Evolutionary conservation across 2,329 filamentous ascomycete species (phyloP).

Genomic region (Diplodia sapinea): DNA sequence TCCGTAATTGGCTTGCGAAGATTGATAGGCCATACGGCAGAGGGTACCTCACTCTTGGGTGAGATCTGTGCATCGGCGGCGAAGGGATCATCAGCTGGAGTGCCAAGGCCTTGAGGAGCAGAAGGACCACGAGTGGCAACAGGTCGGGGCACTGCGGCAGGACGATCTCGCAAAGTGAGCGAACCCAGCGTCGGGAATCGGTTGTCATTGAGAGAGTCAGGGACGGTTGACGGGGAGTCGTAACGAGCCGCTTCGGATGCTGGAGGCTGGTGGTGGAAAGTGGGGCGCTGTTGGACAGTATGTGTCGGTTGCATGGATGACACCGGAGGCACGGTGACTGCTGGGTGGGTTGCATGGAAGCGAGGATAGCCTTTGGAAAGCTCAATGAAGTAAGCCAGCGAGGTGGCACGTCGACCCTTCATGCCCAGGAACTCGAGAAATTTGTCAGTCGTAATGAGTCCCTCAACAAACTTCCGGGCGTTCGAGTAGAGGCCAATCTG

Average conservation of each 20-base stretch:
- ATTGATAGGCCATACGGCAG: background rate
- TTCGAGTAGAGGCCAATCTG: constrained; percentile 54
- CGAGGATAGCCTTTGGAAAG: constrained; percentile 40
- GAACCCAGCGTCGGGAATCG: constrained; percentile 14
- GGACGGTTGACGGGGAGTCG: constrained; percentile 17
- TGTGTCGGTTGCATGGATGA: constrained; percentile 5
- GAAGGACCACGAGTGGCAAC: constrained; percentile 2
- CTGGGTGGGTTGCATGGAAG: constrained; percentile 19
- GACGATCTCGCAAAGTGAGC: background rate
- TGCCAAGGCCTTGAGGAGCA: constrained; percentile 18
- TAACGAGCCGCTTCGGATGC: constrained; percentile 12
- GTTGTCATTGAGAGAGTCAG: background rate
- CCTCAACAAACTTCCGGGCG: constrained; percentile 51
- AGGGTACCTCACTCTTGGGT: background rate
- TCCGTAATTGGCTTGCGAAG: background rate
- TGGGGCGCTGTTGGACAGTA: background rate
- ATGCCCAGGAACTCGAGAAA: constrained; percentile 35
- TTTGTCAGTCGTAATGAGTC: constrained; percentile 32
- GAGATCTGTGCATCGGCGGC: constrained; percentile 16
- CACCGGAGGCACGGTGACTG: background rate
- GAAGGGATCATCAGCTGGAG: constrained; percentile 26
- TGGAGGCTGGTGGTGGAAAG: background rate
- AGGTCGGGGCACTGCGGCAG: background rate
- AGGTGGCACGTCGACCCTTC: constrained; percentile 41
- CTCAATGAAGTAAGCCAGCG: constrained; percentile 51